Conservation (phyloP, 345 rosid species). For the Garcia nutans region DNA sequence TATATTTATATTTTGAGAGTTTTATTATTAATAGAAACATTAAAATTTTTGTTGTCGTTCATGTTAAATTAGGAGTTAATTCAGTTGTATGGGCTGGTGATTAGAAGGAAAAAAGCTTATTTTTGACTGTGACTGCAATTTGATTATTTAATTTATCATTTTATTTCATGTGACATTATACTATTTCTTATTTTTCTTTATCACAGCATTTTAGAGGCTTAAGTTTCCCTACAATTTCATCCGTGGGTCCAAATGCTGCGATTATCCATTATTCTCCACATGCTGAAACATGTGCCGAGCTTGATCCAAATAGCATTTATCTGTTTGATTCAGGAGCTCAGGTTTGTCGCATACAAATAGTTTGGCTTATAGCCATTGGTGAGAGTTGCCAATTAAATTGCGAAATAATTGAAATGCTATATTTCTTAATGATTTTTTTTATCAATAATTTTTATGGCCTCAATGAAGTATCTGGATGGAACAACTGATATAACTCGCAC, state of each 20-base stretch:
- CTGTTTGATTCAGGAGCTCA: slow-evolving; percentile 97
- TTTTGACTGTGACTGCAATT: neutral
- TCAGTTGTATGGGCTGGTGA: neutral
- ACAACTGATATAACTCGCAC: slow-evolving; percentile 96
- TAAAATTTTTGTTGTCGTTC: too few species aligned
- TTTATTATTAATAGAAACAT: too few species aligned
- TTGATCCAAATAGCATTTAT: slow-evolving; percentile 76
- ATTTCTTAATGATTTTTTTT: slow-evolving; percentile 10
- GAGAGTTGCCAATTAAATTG: neutral
- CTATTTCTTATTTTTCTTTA: slow-evolving; percentile 11
- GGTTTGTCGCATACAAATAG: slow-evolving; percentile 42
- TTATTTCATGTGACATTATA: neutral
- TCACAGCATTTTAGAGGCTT: slow-evolving; percentile 90
- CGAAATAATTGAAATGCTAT: neutral
- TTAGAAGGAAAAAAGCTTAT: neutral
- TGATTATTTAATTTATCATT: neutral
- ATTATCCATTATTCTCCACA: slow-evolving; percentile 82
- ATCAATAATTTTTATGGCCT: slow-evolving; percentile 27
- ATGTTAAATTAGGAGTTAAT: too few species aligned
- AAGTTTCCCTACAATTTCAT: slow-evolving; percentile 96
- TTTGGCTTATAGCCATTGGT: neutral
- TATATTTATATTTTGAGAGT: too few species aligned
- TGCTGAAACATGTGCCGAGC: slow-evolving; percentile 75
- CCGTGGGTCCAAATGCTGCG: slow-evolving; percentile 94
- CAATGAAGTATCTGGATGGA: slow-evolving; percentile 83